Conservation (phyloP, 441 rosid species). For the Hura crepitans region DNA sequence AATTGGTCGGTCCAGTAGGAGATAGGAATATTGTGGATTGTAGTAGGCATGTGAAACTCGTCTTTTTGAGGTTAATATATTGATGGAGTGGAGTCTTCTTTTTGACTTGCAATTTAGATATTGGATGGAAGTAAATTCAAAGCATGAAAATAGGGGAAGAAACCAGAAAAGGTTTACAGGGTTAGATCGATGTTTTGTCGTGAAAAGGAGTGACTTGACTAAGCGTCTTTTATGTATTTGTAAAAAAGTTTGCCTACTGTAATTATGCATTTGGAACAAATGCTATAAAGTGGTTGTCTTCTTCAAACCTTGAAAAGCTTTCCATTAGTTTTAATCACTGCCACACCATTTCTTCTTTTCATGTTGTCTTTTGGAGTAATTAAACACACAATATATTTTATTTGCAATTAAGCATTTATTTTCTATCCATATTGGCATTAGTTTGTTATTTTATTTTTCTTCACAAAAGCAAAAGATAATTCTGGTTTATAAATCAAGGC, state of each 20-base stretch:
- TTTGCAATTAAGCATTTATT: not conserved
- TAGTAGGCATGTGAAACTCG: conserved; percentile 41
- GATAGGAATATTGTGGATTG: conserved; percentile 1
- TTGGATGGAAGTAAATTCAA: too few relatives aligned
- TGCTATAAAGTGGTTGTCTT: conserved; percentile 3
- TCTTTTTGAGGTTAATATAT: conserved; percentile 29
- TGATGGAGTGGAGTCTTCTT: too few relatives aligned
- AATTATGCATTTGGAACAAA: conserved; percentile 24
- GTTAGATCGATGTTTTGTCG: conserved; percentile 17
- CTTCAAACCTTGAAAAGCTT: conserved; percentile 17
- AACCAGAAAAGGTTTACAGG: too few relatives aligned
- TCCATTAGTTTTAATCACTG: conserved; percentile 36
- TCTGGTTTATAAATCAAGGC: too few relatives aligned
- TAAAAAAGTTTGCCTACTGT: too few relatives aligned
- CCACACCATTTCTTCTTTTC: conserved; percentile 20
- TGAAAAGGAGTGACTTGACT: conserved; percentile 54
- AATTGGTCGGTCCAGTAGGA: conserved; percentile 5
- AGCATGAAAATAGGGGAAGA: not conserved
- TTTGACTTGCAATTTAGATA: too few relatives aligned
- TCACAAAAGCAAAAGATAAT: too few relatives aligned
- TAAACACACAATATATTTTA: too few relatives aligned
- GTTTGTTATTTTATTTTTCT: too few relatives aligned
- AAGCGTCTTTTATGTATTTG: conserved; percentile 22
- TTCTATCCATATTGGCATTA: too few relatives aligned
- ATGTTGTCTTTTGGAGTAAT: conserved; percentile 22